phyloP scores from a whole-genome alignment of 208 protist species.

The Wallacemonas sp. region DNA sequence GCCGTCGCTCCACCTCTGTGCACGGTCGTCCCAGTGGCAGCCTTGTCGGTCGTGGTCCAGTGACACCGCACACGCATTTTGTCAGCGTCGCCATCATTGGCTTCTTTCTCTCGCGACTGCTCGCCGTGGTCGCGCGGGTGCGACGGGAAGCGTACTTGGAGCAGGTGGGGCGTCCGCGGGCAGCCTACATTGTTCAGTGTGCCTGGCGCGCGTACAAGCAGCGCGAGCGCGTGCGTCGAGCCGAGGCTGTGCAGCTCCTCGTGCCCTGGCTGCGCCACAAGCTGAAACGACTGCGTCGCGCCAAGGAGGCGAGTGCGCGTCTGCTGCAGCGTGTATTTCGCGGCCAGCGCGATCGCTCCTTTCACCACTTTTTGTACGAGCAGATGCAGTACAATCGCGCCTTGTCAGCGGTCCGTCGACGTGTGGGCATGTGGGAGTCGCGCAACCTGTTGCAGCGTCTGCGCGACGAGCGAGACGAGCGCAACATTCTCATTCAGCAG shows the following conservation, averaged over 20 bases:
- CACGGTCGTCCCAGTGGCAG: slow-evolving; percentile 13
- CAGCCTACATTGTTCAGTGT: slow-evolving; percentile 72
- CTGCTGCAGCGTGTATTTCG: slow-evolving; percentile 77
- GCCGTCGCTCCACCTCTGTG: slow-evolving; percentile 3
- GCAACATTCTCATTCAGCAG: slow-evolving; percentile 40
- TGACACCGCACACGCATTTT: slow-evolving; percentile 12
- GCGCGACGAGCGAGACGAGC: slow-evolving; percentile 74
- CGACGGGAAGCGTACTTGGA: slow-evolving; percentile 32
- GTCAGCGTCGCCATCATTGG: slow-evolving; percentile 16
- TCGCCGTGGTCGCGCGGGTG: slow-evolving; percentile 27
- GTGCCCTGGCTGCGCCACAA: slow-evolving; percentile 52
- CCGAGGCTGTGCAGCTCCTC: slow-evolving; percentile 38
- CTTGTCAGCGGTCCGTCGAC: slow-evolving; percentile 37
- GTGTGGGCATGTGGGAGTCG: slow-evolving; percentile 47
- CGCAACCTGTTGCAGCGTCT: slow-evolving; percentile 40
- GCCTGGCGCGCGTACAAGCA: slow-evolving; percentile 53
- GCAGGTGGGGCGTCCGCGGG: slow-evolving; percentile 44
- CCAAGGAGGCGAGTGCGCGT: slow-evolving; percentile 45
- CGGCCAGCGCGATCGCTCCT: slow-evolving; percentile 48
- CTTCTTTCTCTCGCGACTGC: slow-evolving; percentile 30
- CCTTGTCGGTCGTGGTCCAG: slow-evolving; percentile 9
- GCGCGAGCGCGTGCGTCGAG: slow-evolving; percentile 36
- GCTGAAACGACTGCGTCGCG: slow-evolving; percentile 35
- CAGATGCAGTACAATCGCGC: slow-evolving; percentile 52
- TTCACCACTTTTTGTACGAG: slow-evolving; percentile 60